These are phyloP conservation scores for Rhodotorula sp. DNA, from an alignment of 1,284 basidiomycete species.

Conservation along the genomic window DNA sequence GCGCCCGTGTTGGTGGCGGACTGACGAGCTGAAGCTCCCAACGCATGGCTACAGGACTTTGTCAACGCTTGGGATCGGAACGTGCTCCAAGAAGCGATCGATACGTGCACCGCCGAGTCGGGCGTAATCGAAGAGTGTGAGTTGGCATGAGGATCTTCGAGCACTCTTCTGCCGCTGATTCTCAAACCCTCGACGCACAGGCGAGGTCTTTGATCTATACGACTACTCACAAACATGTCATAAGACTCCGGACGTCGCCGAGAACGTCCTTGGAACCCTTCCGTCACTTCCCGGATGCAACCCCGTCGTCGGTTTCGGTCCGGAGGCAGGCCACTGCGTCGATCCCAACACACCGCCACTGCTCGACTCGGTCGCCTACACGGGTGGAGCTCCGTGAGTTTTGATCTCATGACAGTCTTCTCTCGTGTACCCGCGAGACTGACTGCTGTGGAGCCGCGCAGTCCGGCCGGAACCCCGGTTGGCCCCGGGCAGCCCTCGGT, in stretches of 20 bases:
- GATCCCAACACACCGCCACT: conserved; percentile 6
- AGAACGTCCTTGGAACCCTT: conserved; percentile 39
- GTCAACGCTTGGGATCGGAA: conserved; percentile 43
- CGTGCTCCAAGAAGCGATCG: conserved; percentile 56
- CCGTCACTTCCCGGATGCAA: conserved; percentile 46
- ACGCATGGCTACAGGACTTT: not conserved
- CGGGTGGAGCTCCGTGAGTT: conserved; percentile 11
- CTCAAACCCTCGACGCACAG: conserved; percentile 27
- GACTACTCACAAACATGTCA: conserved; percentile 45
- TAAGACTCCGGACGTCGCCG: conserved; percentile 49
- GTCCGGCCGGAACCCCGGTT: conserved; percentile 18
- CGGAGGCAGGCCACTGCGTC: conserved; percentile 33
- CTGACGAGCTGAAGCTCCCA: not conserved
- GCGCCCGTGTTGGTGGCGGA: no score
- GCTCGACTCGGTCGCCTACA: conserved; percentile 17
- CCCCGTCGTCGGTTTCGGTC: conserved; percentile 41
- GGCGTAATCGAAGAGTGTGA: conserved; percentile 54
- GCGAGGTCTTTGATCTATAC: conserved; percentile 36
- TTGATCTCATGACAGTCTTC: no score
- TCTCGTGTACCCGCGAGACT: not conserved
- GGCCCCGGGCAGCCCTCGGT: conserved; percentile 14
- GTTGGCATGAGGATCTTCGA: no score
- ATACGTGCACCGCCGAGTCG: conserved; percentile 53
- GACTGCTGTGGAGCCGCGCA: not conserved
- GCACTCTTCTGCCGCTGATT: conserved; percentile 38